phyloP scores from a whole-genome alignment of 1,139 yeast genomes.

The Protomyces pachydermus region DNA sequence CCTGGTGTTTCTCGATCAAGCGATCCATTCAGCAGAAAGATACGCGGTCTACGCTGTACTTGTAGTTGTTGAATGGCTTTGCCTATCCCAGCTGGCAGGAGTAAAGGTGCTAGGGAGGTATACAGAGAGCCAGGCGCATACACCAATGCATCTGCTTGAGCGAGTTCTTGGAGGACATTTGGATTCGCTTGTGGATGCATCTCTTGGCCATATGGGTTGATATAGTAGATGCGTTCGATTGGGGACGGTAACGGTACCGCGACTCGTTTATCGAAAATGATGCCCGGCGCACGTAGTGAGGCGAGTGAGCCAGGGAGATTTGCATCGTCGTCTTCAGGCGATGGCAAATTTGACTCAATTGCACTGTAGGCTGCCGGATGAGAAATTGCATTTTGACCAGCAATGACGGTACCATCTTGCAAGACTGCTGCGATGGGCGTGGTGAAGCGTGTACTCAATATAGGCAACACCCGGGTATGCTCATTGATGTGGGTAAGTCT shows the following conservation, averaged over 20 bases:
- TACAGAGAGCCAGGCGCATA: conserved; percentile 76
- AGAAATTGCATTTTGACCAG: conserved; percentile 93
- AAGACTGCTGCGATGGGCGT: conserved; percentile 80
- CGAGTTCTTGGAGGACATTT: conserved; percentile 53
- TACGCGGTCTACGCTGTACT: neutral
- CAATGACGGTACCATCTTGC: conserved; percentile 63
- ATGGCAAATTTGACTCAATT: neutral
- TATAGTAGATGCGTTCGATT: conserved; percentile 66
- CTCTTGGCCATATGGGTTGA: conserved; percentile 85
- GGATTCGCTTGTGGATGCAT: conserved; percentile 71
- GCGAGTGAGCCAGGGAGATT: conserved; percentile 77
- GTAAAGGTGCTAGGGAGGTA: conserved; percentile 4
- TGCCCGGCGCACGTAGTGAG: conserved; percentile 63
- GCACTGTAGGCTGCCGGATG: conserved; percentile 53
- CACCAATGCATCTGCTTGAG: conserved; percentile 53
- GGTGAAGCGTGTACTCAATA: conserved; percentile 76
- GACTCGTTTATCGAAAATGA: conserved; percentile 60
- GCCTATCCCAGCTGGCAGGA: conserved; percentile 1
- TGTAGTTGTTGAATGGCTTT: neutral
- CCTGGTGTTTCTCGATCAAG: conserved; percentile 13
- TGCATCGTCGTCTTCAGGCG: conserved; percentile 48
- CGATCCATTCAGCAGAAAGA: conserved; percentile 9
- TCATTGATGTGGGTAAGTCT: conserved; percentile 62
- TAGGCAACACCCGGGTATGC: conserved; percentile 62
- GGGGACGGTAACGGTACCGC: conserved; percentile 67